A percentile compares a stretch with the other conserved stretches of the same genome.
These are phyloP conservation scores for Pterocarpus macrocarpus DNA, from an alignment of 306 rosid genomes.

Conservation along the genomic window DNA sequence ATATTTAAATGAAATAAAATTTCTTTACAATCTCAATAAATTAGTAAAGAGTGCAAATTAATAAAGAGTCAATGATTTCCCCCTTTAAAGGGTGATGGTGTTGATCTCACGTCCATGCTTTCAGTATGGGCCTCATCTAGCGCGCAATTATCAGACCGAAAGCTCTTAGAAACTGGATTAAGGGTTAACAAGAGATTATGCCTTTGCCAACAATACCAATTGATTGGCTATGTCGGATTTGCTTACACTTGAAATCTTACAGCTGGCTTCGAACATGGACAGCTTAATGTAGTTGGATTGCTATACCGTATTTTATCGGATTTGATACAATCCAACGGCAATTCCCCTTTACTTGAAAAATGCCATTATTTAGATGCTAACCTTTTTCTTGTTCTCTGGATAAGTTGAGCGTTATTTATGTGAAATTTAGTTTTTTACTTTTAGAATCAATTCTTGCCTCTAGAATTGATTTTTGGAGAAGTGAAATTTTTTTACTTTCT, in stretches of 20 bases:
- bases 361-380: not conserved
- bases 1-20: not conserved
- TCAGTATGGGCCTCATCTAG: not conserved
- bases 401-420: not conserved
- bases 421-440: no score
- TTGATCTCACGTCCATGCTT: not conserved
- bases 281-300: not conserved
- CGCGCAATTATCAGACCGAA: not conserved
- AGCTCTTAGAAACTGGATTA: not conserved
- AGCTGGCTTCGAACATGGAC: slow-evolving; percentile 17
- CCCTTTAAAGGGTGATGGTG: not conserved
- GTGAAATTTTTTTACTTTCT: no score
- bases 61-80: not conserved
- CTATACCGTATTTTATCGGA: not conserved
- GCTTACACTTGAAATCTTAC: not conserved
- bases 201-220: not conserved
- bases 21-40: not conserved
- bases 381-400: not conserved
- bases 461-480: no score
- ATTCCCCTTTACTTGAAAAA: not conserved
- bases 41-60: not conserved
- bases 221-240: slow-evolving; percentile 14
- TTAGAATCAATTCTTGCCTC: no score
- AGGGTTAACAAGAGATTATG: not conserved
- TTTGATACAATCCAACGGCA: not conserved